These are phyloP conservation scores for Oryza nivara DNA, from an alignment of 176 grass and related monocot genomes.

Conservation along the genomic window DNA sequence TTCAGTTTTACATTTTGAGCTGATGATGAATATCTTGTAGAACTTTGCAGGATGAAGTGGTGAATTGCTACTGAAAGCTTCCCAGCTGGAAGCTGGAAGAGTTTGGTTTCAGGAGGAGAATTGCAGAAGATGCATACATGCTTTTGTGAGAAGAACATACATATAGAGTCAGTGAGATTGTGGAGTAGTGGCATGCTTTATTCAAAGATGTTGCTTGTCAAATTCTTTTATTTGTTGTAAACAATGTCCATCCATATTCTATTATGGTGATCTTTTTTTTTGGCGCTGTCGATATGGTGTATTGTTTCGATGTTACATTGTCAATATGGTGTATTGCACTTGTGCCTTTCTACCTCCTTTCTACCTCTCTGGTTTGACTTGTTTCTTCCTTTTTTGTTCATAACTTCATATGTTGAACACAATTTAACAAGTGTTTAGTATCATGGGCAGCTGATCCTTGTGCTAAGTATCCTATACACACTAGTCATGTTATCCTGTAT, in stretches of 20 bases:
- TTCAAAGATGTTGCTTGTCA: constrained; percentile 19
- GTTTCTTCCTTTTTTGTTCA: background rate
- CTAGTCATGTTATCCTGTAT: background rate
- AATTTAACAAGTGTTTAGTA: background rate
- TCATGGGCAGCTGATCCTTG: background rate
- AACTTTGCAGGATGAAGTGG: constrained; percentile 42
- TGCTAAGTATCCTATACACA: too few species aligned
- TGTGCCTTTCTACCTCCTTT: constrained; percentile 4
- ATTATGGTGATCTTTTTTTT: background rate
- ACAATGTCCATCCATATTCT: constrained; percentile 36
- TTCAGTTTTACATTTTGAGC: constrained; percentile 3
- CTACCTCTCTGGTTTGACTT: constrained; percentile 3
- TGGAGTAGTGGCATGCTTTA: background rate
- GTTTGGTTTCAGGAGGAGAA: background rate
- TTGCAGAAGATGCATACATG: background rate
- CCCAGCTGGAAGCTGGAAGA: constrained; percentile 1
- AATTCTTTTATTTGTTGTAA: constrained; percentile 59
- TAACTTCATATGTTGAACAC: too few species aligned
- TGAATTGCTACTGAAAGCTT: constrained; percentile 15
- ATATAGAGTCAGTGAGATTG: constrained; percentile 36
- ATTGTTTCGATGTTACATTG: constrained; percentile 19
- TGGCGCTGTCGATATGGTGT: constrained; percentile 45
- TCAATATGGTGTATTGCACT: constrained; percentile 18
- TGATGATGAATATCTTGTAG: constrained; percentile 5
- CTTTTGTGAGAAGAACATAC: background rate